A percentile compares a stretch with the other conserved stretches of the same genome.
phyloP scores from a whole-genome alignment of 768 basidiomycete species.

The Tricholoma flavovirens region DNA sequence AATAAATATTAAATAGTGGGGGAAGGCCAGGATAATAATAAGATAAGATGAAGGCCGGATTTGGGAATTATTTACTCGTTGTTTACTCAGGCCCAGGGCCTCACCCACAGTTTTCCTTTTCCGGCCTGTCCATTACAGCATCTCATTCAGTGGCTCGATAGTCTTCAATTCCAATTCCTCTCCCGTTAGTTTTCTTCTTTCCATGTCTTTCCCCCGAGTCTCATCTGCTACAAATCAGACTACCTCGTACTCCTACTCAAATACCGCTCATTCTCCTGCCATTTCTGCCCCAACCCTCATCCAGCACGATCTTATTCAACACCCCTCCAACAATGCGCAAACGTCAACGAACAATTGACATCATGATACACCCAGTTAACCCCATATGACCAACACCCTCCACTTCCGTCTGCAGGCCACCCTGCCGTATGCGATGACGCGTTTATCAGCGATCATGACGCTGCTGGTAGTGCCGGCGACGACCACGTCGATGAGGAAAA shows the following conservation, averaged over 20 bases:
- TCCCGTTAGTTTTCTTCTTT: slow-evolving; percentile 25
- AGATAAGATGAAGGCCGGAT: slow-evolving; percentile 20
- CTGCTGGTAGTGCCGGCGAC: slow-evolving; percentile 65
- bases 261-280: slow-evolving; percentile 41
- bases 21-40: too few relatives aligned
- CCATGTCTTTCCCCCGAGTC: slow-evolving; percentile 30
- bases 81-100: too few relatives aligned
- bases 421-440: slow-evolving; percentile 61
- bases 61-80: slow-evolving; percentile 25
- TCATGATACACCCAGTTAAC: slow-evolving; percentile 33
- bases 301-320: slow-evolving; percentile 24
- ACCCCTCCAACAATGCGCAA: slow-evolving; percentile 60
- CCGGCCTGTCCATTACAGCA: slow-evolving; percentile 41
- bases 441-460: slow-evolving; percentile 86
- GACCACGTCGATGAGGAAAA: slow-evolving; percentile 85
- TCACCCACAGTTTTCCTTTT: slow-evolving; percentile 46
- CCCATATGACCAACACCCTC: slow-evolving; percentile 33
- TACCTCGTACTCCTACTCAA: slow-evolving; percentile 37
- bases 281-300: slow-evolving; percentile 36
- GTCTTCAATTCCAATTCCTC: too few relatives aligned
- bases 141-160: slow-evolving; percentile 20
- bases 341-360: slow-evolving; percentile 60
- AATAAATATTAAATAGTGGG: too few relatives aligned
- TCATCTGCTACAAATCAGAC: slow-evolving; percentile 27
- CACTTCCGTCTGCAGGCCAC: slow-evolving; percentile 21